These are phyloP conservation scores for Verticillium zaregamsianum DNA, from an alignment of 2,329 filamentous ascomycete species.

Conservation along the genomic window DNA sequence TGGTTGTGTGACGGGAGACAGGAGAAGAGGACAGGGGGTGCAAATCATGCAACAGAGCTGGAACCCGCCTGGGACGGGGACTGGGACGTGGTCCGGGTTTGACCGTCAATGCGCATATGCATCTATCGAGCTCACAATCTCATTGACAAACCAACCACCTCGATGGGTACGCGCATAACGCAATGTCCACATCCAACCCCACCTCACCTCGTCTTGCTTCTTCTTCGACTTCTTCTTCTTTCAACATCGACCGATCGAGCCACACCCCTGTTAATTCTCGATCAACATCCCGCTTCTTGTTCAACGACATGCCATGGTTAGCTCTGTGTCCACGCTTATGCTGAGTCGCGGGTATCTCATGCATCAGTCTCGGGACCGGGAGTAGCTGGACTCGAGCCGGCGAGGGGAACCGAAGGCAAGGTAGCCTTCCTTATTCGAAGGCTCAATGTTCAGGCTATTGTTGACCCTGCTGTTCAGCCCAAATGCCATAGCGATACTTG, in stretches of 20 bases:
- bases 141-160: not conserved
- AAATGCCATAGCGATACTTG: not conserved
- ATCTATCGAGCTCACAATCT: not conserved
- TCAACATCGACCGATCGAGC: not conserved
- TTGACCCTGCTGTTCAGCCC: not conserved
- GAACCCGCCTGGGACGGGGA: too few relatives aligned
- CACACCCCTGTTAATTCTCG: not conserved
- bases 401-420: not conserved
- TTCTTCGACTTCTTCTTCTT: not conserved
- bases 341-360: not conserved
- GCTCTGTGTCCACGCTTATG: not conserved
- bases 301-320: not conserved
- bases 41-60: not conserved
- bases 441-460: not conserved
- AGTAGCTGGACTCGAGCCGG: not conserved
- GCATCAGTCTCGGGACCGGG: not conserved
- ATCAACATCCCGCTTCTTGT: not conserved
- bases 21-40: not conserved
- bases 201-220: not conserved
- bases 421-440: not conserved
- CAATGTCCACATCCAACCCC: not conserved
- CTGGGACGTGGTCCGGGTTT: too few relatives aligned
- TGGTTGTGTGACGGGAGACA: not conserved
- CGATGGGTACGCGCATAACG: not conserved
- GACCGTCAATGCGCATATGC: not conserved